phyloP scores from a whole-genome alignment of 2,329 filamentous ascomycete genomes.

The Ceratocystis destructans region DNA sequence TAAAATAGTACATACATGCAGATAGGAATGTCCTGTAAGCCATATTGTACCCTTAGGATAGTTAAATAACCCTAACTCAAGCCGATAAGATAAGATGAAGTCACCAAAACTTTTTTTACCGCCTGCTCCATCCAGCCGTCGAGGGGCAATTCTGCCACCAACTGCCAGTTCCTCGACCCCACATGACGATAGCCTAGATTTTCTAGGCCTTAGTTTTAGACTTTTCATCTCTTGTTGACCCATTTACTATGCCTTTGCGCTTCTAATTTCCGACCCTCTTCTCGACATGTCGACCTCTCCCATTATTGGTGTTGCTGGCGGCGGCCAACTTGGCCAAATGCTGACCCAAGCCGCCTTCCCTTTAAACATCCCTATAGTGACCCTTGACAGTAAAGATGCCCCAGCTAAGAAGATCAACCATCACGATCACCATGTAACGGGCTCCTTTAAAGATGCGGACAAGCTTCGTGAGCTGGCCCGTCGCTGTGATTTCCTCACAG shows the following conservation, averaged over 20 bases:
- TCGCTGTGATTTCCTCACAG: constrained; percentile 67
- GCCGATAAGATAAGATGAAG: constrained; percentile 9
- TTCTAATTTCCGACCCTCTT: neutral
- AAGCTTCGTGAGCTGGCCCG: constrained; percentile 69
- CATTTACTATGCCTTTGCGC: neutral
- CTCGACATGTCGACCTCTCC: constrained; percentile 26
- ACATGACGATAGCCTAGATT: constrained; percentile 18
- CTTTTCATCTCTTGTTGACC: neutral
- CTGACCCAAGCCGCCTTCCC: constrained; percentile 67
- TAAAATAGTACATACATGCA: no score
- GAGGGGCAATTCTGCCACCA: constrained; percentile 15
- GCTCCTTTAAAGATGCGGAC: constrained; percentile 73
- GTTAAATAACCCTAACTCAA: neutral
- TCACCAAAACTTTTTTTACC: constrained; percentile 12
- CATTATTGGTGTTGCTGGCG: constrained; percentile 41
- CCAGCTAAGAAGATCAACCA: constrained; percentile 78
- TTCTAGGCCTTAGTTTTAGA: neutral
- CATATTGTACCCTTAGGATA: neutral
- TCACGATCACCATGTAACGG: constrained; percentile 59
- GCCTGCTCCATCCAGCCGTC: neutral
- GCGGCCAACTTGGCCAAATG: constrained; percentile 82
- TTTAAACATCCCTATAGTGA: constrained; percentile 63
- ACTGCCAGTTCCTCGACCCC: constrained; percentile 9
- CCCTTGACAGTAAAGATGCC: constrained; percentile 62
- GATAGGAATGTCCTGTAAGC: no score